Base-by-base conservation (phyloP, 306 rosid species). In the Dryas drummondii region DNA sequence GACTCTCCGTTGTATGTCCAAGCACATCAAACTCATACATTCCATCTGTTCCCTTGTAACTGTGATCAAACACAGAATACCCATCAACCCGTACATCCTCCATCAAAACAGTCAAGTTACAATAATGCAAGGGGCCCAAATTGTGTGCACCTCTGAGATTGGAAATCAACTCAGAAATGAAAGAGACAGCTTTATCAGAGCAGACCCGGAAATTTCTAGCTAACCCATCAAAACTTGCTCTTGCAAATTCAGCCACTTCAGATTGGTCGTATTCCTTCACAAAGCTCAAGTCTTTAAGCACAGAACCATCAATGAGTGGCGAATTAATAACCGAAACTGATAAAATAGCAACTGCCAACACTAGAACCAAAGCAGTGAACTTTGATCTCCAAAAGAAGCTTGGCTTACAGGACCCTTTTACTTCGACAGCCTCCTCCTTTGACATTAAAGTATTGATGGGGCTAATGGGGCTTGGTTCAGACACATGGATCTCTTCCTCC, bases 61-160 rank as follows among this genome's bases (percentile, higher is more conserved):
- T 62, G 2, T 7, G 77, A 71, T 75, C 85, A 72, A 83, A 78
- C 68, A 66, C 68, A 46, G 80, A 74, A 60, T 46, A 80, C 37
- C 82, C 87, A 71, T 68, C 14, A 64, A 19, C 75, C 6, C 7
- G 27, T 19, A 1, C 66, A 77, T 59, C 75, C 22, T 76, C 86
- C 0, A 44, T 47, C 86, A 82, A 60, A 49, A 48, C 27, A 52
- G 88, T 85, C 82, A 89, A 73, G 87, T 93, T 93, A 74, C 47
- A 84, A 42, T 79, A 87, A 47, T 68, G 84, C 68, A 86, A 58
- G 17, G 81, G 69, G 52, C 46, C 85, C 68, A 82, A 61, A n/a
- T 72, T 72, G 9, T 41, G 80, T 13, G 7, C 80, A 76, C 82
- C 91, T 79, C 82, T 70, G 62, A 84, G 74, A 51, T 68, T 55